Conservation (phyloP, 2,329 filamentous ascomycete species). For the Alternaria novae-zelandiae region DNA sequence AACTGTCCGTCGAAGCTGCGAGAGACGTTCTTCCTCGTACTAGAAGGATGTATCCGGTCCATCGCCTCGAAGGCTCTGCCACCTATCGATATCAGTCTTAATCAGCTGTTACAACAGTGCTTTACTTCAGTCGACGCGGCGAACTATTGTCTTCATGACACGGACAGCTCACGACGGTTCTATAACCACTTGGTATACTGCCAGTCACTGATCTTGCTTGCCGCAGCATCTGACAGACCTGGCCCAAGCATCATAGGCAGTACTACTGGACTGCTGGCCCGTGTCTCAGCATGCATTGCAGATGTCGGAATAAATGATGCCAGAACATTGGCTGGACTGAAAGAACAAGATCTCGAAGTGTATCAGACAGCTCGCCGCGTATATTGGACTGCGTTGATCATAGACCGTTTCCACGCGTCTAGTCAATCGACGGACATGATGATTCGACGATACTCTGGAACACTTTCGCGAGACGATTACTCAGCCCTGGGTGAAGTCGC, state of each 20-base stretch:
- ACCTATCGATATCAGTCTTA: slow-evolving; percentile 30
- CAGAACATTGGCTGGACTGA: slow-evolving; percentile 29
- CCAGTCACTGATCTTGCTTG: slow-evolving; percentile 40
- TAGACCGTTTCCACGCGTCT: slow-evolving; percentile 48
- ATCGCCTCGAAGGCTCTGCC: slow-evolving; percentile 38
- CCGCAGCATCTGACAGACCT: slow-evolving; percentile 43
- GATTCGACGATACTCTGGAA: slow-evolving; percentile 39
- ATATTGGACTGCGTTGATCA: slow-evolving; percentile 46
- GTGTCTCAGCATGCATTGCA: slow-evolving; percentile 39
- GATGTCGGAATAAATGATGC: slow-evolving; percentile 42
- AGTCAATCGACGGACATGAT: slow-evolving; percentile 42
- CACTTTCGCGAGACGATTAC: slow-evolving; percentile 41
- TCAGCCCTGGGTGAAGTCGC: slow-evolving; percentile 40
- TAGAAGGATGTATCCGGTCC: slow-evolving; percentile 44
- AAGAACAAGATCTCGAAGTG: slow-evolving; percentile 40
- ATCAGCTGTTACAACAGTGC: slow-evolving; percentile 39
- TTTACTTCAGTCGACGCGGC: slow-evolving; percentile 39
- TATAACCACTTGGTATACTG: slow-evolving; percentile 45
- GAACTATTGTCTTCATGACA: slow-evolving; percentile 34
- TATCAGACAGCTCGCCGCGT: slow-evolving; percentile 42
- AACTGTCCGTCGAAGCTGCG: slow-evolving; percentile 44
- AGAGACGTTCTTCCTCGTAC: slow-evolving; percentile 44
- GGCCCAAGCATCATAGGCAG: slow-evolving; percentile 34
- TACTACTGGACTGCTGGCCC: slow-evolving; percentile 39
- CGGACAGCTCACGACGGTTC: slow-evolving; percentile 35